Conservation (phyloP, 805 yeast species). For the Hermanozyma aechmeae region DNA sequence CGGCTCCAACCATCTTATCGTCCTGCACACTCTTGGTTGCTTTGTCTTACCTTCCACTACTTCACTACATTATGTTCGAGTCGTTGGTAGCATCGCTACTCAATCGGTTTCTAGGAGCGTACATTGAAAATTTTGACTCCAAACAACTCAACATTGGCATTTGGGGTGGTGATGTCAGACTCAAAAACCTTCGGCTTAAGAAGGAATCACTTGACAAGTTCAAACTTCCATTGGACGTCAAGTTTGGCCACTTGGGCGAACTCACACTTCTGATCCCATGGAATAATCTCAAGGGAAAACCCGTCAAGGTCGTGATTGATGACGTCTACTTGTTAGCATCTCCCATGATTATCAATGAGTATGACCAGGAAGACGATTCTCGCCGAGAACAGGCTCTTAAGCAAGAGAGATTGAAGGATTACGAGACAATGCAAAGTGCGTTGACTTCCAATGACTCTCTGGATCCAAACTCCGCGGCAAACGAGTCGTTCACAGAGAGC, state of each 20-base stretch:
- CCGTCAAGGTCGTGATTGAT: slow-evolving; percentile 80
- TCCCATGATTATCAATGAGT: slow-evolving; percentile 55
- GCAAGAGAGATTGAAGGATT: slow-evolving; percentile 52
- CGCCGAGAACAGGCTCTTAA: slow-evolving; percentile 56
- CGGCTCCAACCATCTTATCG: no score
- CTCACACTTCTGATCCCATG: slow-evolving; percentile 90
- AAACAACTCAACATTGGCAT: slow-evolving; percentile 91
- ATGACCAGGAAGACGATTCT: slow-evolving; percentile 47
- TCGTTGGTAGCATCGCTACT: slow-evolving; percentile 55
- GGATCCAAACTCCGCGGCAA: slow-evolving; percentile 19
- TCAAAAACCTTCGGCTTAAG: slow-evolving; percentile 67
- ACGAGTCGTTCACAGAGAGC: slow-evolving; percentile 80
- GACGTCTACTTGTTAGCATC: slow-evolving; percentile 78
- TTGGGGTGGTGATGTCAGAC: slow-evolving; percentile 94
- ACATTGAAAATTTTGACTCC: slow-evolving; percentile 93
- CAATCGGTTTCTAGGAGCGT: slow-evolving; percentile 56
- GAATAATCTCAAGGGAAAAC: slow-evolving; percentile 88
- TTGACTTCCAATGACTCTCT: slow-evolving; percentile 26
- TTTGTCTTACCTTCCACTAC: not conserved
- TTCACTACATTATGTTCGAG: slow-evolving; percentile 41
- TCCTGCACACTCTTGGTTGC: no score
- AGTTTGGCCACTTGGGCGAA: slow-evolving; percentile 84
- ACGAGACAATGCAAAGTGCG: slow-evolving; percentile 55
- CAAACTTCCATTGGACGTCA: slow-evolving; percentile 77
- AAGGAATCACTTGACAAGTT: slow-evolving; percentile 84